phyloP scores from a whole-genome alignment of 2,329 filamentous ascomycete genomes.

The Fonsecaea erecta region DNA sequence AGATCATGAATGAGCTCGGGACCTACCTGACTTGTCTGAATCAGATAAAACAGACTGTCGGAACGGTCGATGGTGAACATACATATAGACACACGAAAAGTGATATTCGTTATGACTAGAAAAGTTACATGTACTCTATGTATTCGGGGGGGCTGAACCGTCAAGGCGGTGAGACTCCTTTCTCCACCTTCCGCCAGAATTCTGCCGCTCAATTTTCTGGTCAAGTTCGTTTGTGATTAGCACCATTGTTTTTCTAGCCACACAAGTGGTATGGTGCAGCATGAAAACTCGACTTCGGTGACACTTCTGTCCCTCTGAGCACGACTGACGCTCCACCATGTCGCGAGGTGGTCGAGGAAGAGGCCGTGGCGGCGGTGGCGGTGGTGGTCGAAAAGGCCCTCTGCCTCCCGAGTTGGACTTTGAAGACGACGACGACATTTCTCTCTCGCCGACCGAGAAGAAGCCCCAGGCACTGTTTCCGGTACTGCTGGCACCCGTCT shows the following conservation, averaged over 20 bases:
- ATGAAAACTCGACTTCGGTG: slow-evolving; percentile 13
- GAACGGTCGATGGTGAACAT: not conserved
- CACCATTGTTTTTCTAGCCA: not conserved
- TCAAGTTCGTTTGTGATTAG: not conserved
- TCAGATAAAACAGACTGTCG: no score
- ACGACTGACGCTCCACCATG: slow-evolving; percentile 33
- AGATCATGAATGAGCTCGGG: slow-evolving; percentile 5
- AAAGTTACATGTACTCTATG: no score
- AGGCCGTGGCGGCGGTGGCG: slow-evolving; percentile 33
- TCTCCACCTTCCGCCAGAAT: slow-evolving; percentile 17
- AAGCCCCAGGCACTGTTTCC: slow-evolving; percentile 35
- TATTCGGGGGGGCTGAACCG: no score
- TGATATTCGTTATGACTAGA: no score
- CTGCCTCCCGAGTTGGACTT: slow-evolving; percentile 45
- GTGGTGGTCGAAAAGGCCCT: slow-evolving; percentile 8
- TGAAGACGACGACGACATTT: slow-evolving; percentile 44
- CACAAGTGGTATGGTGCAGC: not conserved
- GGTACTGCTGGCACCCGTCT: slow-evolving; percentile 13
- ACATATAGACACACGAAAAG: no score
- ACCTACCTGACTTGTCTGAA: not conserved
- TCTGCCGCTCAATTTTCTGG: slow-evolving; percentile 27
- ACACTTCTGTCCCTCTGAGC: slow-evolving; percentile 1
- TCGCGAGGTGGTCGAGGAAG: slow-evolving; percentile 40
- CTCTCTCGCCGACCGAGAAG: slow-evolving; percentile 46
- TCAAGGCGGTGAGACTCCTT: slow-evolving; percentile 22